A percentile compares a stretch with the other conserved stretches of the same genome.
phyloP scores from a whole-genome alignment of 83 land plant genomes.

The Picea abies region DNA sequence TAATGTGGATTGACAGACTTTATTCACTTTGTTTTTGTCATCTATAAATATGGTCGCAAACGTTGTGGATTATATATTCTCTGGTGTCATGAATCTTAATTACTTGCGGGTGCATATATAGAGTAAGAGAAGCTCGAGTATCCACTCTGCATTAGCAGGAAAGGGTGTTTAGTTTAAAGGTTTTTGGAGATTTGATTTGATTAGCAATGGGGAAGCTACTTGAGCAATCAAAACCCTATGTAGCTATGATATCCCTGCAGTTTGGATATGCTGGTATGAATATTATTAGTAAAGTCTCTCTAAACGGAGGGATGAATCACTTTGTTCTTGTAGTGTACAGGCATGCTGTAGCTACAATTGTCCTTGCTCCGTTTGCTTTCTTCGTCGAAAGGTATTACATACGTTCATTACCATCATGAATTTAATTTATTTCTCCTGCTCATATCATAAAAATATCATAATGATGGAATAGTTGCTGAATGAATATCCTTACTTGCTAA shows the following conservation, averaged over 20 bases:
- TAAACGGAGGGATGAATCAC: conserved; percentile 42
- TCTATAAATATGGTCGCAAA: too few species aligned
- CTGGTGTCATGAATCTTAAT: too few species aligned
- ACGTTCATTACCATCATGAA: background rate
- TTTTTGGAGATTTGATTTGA: too few species aligned
- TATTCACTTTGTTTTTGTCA: too few species aligned
- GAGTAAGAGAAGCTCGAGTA: too few species aligned
- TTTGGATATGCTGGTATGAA: conserved; percentile 47
- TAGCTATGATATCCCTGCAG: conserved; percentile 37
- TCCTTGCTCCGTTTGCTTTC: conserved; percentile 52
- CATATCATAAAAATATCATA: background rate
- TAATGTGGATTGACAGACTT: too few species aligned
- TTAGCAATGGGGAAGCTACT: background rate
- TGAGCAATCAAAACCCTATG: conserved; percentile 24
- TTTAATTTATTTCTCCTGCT: background rate
- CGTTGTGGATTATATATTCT: too few species aligned
- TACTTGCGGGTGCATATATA: too few species aligned
- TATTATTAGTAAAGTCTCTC: conserved; percentile 29
- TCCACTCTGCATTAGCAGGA: too few species aligned
- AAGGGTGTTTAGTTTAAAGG: too few species aligned
- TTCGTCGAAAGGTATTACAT: conserved; percentile 36
- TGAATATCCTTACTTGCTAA: background rate
- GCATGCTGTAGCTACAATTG: conserved; percentile 40
- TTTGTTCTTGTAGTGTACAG: conserved; percentile 45
- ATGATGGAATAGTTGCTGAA: background rate